Percentiles rank a stretch among this genome's conserved stretches.
Conservation (phyloP, 306 rosid species). For the Glycine soja region DNA sequence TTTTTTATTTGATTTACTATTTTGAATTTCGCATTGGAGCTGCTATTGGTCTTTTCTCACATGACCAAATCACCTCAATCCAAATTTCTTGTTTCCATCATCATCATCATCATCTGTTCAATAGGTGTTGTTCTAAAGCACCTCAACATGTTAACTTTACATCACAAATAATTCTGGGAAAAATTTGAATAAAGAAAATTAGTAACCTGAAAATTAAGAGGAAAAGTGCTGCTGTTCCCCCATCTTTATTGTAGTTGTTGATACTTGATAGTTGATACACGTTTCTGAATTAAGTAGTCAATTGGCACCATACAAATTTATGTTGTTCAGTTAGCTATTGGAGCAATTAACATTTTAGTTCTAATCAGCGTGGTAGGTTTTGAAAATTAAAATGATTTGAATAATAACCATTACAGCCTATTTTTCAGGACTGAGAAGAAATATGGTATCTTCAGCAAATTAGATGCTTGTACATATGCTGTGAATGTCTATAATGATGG, state of each 20-base stretch:
- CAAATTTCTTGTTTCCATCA: background rate
- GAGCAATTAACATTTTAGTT: constrained; percentile 37
- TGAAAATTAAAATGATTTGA: constrained; percentile 34
- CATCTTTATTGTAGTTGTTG: constrained; percentile 29
- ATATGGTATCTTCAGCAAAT: constrained; percentile 89
- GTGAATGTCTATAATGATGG: constrained; percentile 88
- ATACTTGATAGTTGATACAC: background rate
- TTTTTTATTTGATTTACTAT: background rate
- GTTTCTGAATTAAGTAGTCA: constrained; percentile 36
- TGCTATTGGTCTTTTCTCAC: background rate
- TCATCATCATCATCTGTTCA: background rate
- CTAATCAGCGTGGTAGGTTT: constrained; percentile 18
- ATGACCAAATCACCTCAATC: background rate
- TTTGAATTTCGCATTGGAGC: background rate
- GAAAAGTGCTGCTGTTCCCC: constrained; percentile 30
- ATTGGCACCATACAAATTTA: constrained; percentile 19
- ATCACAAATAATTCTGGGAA: background rate
- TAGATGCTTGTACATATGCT: constrained; percentile 92
- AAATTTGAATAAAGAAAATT: background rate
- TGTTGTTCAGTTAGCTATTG: constrained; percentile 33
- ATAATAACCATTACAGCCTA: constrained; percentile 41
- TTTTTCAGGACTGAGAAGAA: constrained; percentile 79
- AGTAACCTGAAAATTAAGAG: constrained; percentile 5
- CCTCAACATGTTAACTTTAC: background rate
- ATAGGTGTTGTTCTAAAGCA: background rate